Evolutionary conservation across 805 yeast species (phyloP).

Genomic region (Schizosaccharomyces osmophilus): DNA sequence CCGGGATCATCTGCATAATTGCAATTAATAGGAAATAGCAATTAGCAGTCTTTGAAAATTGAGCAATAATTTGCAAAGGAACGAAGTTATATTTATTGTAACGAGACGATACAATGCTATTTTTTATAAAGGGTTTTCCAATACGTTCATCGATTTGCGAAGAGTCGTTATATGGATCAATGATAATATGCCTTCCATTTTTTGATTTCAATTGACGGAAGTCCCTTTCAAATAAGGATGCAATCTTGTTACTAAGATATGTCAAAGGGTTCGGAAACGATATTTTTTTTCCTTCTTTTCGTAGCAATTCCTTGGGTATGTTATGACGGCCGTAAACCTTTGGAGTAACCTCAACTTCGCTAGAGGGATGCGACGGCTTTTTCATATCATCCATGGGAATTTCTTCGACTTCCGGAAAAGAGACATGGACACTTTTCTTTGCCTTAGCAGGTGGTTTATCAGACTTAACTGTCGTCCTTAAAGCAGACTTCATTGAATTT

Average conservation of each 20-base stretch:
- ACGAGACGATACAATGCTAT: constrained; percentile 63
- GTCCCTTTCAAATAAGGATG: background rate
- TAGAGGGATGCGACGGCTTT: background rate
- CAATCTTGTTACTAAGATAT: background rate
- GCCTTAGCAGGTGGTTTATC: background rate
- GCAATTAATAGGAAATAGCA: constrained; percentile 67
- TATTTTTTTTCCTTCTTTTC: background rate
- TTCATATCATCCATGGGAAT: background rate
- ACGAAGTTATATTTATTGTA: constrained; percentile 59
- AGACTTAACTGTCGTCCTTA: background rate
- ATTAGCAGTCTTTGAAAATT: constrained; percentile 80
- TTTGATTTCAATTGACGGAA: background rate
- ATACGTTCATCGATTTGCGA: constrained; percentile 47
- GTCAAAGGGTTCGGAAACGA: background rate
- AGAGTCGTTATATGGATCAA: constrained; percentile 5
- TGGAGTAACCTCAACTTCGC: background rate
- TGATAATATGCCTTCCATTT: background rate
- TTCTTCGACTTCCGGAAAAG: background rate
- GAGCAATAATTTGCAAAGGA: constrained; percentile 74
- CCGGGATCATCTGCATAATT: constrained; percentile 81
- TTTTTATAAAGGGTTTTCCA: constrained; percentile 32
- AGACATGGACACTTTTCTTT: background rate
- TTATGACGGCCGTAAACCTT: background rate
- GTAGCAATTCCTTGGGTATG: background rate
- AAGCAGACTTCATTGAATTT: background rate